A percentile compares a stretch with the other conserved stretches of the same genome.
Conservation (phyloP, 2,329 filamentous ascomycete species). For the Raffaelea ambrosiae region DNA sequence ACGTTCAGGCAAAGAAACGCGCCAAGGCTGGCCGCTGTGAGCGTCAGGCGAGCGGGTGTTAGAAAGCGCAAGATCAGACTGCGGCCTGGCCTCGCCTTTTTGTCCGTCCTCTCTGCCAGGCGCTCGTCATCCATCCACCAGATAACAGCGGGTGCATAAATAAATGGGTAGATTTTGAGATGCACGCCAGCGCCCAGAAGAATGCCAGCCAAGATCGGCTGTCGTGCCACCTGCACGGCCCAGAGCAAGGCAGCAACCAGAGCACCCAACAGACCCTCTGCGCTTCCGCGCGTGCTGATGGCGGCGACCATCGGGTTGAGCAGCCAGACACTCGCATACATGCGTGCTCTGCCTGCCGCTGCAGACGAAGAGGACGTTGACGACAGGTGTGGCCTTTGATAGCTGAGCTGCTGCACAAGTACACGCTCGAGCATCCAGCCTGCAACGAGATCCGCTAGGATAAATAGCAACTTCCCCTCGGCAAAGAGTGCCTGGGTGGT, state of each 20-base stretch:
- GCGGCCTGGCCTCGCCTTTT: not conserved
- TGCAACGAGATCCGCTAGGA: slow-evolving; percentile 71
- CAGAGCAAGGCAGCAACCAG: slow-evolving; percentile 77
- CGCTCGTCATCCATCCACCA: slow-evolving; percentile 66
- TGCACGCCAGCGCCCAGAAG: slow-evolving; percentile 81
- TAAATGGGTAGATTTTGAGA: slow-evolving; percentile 98
- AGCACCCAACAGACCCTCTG: slow-evolving; percentile 80
- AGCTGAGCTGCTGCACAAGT: slow-evolving; percentile 18
- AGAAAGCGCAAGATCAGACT: slow-evolving; percentile 31
- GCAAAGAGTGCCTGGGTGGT: slow-evolving; percentile 53
- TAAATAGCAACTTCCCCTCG: slow-evolving; percentile 83
- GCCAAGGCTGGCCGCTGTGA: slow-evolving; percentile 56
- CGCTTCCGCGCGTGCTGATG: slow-evolving; percentile 91
- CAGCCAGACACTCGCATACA: slow-evolving; percentile 82
- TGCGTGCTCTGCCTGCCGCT: slow-evolving; percentile 45
- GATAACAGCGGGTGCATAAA: slow-evolving; percentile 75
- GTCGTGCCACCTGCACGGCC: slow-evolving; percentile 57
- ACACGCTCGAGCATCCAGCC: slow-evolving; percentile 62
- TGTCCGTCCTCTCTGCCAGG: slow-evolving; percentile 17
- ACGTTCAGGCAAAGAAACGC: slow-evolving; percentile 69
- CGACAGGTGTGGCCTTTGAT: too few species aligned
- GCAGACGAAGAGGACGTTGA: too few species aligned
- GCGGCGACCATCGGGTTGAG: slow-evolving; percentile 97
- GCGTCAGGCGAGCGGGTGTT: slow-evolving; percentile 44
- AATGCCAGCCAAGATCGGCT: slow-evolving; percentile 58